phyloP scores from a whole-genome alignment of 2,329 filamentous ascomycete species.

The Phaeophleospora eucalypticola region DNA sequence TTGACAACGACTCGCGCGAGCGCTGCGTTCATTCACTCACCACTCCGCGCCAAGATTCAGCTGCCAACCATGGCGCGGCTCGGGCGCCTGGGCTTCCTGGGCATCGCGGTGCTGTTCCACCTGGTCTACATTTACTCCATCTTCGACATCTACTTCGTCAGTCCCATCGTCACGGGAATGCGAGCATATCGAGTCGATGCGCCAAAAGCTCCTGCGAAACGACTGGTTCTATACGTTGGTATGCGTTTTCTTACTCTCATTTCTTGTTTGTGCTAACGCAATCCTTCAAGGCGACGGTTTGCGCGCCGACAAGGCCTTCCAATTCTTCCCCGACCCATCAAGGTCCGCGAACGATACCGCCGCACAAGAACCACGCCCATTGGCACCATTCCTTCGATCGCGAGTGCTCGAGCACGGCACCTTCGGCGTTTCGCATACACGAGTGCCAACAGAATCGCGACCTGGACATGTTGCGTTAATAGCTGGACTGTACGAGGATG shows the following conservation, averaged over 20 bases:
- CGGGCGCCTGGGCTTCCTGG: constrained; percentile 75
- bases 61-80: constrained; percentile 48
- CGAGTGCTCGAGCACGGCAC: constrained; percentile 84
- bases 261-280: no score
- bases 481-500: constrained; percentile 94
- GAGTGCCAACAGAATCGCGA: constrained; percentile 92
- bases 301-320: constrained; percentile 95
- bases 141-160: constrained; percentile 98
- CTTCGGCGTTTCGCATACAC: constrained; percentile 94
- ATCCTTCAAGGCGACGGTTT: constrained; percentile 67
- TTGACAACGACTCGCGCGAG: no score
- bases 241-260: constrained; percentile 1
- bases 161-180: constrained; percentile 96
- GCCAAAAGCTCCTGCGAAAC: constrained; percentile 72
- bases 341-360: constrained; percentile 52
- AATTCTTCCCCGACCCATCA: constrained; percentile 85
- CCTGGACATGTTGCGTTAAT: constrained; percentile 96
- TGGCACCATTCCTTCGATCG: constrained; percentile 88
- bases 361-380: constrained; percentile 65
- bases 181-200: constrained; percentile 69
- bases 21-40: background rate
- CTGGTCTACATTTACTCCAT: constrained; percentile 91
- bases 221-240: constrained; percentile 92
- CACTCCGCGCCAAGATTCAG: background rate
- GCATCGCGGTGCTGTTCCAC: constrained; percentile 87